Evolutionary conservation across 2,329 filamentous ascomycete species (phyloP).

Genomic region (Colletotrichum euphorbiae): DNA sequence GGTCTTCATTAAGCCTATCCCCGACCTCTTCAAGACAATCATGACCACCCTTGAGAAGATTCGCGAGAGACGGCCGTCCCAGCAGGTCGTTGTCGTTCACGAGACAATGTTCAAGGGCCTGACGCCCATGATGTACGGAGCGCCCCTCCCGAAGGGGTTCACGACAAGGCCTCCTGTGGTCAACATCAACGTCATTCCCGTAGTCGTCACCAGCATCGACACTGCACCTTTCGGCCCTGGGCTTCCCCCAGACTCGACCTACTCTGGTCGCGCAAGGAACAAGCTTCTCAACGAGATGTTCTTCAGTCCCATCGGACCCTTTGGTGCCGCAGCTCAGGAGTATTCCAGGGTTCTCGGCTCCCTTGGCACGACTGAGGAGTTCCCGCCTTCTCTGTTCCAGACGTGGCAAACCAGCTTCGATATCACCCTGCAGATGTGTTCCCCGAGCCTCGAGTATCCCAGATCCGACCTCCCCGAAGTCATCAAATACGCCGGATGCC

Average conservation of each 20-base stretch:
- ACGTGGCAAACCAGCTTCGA: conserved; percentile 48
- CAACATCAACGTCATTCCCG: conserved; percentile 53
- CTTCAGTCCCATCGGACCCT: conserved; percentile 42
- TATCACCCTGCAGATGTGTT: conserved; percentile 52
- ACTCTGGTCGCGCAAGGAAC: conserved; percentile 52
- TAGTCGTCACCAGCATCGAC: conserved; percentile 52
- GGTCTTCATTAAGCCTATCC: conserved; percentile 50
- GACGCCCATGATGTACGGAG: conserved; percentile 52
- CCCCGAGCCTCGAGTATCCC: conserved; percentile 54
- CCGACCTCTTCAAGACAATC: conserved; percentile 47
- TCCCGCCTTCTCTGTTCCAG: conserved; percentile 43
- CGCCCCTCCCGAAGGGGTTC: conserved; percentile 53
- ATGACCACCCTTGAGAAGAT: conserved; percentile 51
- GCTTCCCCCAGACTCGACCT: conserved; percentile 52
- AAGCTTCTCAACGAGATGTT: conserved; percentile 43
- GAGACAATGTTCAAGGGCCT: conserved; percentile 54
- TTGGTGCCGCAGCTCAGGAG: conserved; percentile 42
- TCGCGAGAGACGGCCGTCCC: conserved; percentile 47
- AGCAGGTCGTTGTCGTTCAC: conserved; percentile 56
- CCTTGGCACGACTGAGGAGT: conserved; percentile 45
- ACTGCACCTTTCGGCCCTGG: conserved; percentile 53
- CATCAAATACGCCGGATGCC: conserved; percentile 57
- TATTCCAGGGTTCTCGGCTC: conserved; percentile 44
- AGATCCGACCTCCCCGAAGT: conserved; percentile 50
- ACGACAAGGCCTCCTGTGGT: conserved; percentile 50